These are phyloP conservation scores for Monosporozyma aerobia DNA, from an alignment of 805 yeast genomes.

Conservation along the genomic window DNA sequence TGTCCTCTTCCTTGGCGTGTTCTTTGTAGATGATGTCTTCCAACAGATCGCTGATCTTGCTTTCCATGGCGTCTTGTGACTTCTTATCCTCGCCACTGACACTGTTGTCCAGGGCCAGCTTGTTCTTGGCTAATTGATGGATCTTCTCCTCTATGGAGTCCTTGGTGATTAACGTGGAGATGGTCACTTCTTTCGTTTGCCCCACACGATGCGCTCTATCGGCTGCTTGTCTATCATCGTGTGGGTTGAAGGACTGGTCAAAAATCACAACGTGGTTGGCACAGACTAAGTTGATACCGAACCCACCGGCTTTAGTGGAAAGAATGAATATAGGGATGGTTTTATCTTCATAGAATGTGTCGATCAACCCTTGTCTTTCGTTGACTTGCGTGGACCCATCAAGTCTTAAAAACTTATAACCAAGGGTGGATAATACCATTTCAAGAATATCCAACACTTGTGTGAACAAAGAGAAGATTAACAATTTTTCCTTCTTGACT, in stretches of 20 bases:
- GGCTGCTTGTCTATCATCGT: constrained; percentile 97
- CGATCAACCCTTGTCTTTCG: constrained; percentile 84
- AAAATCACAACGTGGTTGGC: constrained; percentile 87
- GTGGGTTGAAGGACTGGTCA: constrained; percentile 95
- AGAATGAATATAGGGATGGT: constrained; percentile 77
- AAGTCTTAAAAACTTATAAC: constrained; percentile 66
- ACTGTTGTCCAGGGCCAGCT: constrained; percentile 66
- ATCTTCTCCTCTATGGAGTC: constrained; percentile 86
- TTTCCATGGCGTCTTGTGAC: constrained; percentile 38
- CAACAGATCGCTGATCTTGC: constrained; percentile 42
- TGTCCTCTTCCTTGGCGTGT: background rate
- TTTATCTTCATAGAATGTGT: constrained; percentile 73
- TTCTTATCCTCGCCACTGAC: constrained; percentile 37
- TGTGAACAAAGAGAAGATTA: constrained; percentile 86
- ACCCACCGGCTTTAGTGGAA: constrained; percentile 97
- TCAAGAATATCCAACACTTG: constrained; percentile 87
- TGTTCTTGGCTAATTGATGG: constrained; percentile 75
- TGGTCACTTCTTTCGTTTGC: constrained; percentile 75
- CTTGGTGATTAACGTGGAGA: constrained; percentile 61
- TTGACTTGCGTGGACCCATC: constrained; percentile 96
- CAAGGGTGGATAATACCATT: constrained; percentile 51
- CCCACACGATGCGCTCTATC: constrained; percentile 98
- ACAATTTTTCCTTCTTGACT: constrained; percentile 50
- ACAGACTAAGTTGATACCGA: constrained; percentile 92
- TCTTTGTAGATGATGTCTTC: constrained; percentile 24